Base-by-base conservation (phyloP, 805 yeast species). In the Torulaspora maleeae region DNA sequence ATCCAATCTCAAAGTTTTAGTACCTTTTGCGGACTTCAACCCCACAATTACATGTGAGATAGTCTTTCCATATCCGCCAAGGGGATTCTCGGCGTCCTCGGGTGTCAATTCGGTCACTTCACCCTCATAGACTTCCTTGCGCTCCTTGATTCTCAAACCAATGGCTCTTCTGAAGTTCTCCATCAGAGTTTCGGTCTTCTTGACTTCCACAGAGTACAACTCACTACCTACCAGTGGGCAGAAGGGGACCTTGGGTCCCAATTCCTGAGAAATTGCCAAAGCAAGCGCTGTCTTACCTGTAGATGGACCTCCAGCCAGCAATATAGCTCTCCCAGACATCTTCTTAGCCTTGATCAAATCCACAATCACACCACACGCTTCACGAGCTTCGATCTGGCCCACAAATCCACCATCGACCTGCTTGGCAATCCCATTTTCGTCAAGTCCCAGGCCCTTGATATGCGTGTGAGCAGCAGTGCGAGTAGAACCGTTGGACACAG, bases 201-300 rank as follows among this genome's bases (percentile, higher is more conserved):
- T 90, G 41, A 93, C 91, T 64, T 93, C 99, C n/a, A 95, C 95
- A 10, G 95, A 84, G 60, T 82, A 93, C 49, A 93, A 73, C 69
- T 93, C 99, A 47, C 89, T 80, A 30, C 97, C 99, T 19, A 95
- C 97, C 58, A 93, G 82, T 3, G 98, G 98, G 60, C 96, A 90
- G 64, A 93, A 93, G 38, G 99, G 99, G 44, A 93, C 98, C 62
- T 91, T 89, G 32, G 95, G 93, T 4, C 99, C 99, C 57, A 93
- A 74, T 64, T 88, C 96, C 65, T 93, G 98, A 3, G 97, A 87
- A 45, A 93, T 82, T 1, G 97, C 99, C 58, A 93, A 75, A 0
- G 98, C 98, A 59, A 93, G 76, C 1, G 99, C 99, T 2, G 99
- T 93, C 66, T 93, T 93, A 63, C 99, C 99, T 5, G 98, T 91